These are phyloP conservation scores for Xerocomus brunneocitrinus DNA, from an alignment of 768 basidiomycete species.

Conservation along the genomic window DNA sequence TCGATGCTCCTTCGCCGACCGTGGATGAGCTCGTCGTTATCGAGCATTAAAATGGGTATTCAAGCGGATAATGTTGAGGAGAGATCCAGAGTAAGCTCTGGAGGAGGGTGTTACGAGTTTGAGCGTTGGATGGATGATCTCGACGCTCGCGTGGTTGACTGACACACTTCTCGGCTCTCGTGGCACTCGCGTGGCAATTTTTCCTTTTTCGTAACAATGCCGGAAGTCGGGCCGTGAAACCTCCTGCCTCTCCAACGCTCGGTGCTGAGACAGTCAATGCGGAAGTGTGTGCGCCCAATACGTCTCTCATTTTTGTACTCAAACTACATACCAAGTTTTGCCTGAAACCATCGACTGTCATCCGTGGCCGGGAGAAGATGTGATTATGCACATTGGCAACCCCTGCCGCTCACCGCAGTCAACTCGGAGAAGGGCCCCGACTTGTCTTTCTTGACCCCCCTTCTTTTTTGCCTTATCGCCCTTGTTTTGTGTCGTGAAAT, in stretches of 20 bases:
- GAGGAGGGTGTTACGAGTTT: conserved; percentile 8
- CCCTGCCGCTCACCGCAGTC: background rate
- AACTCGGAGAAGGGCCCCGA: background rate
- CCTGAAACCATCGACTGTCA: background rate
- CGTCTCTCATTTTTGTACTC: background rate
- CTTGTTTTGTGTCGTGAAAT: background rate
- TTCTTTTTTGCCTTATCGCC: background rate
- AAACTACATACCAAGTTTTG: background rate
- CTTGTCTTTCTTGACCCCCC: background rate
- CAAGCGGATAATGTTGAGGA: background rate
- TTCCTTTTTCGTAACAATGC: conserved; percentile 20
- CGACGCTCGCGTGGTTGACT: conserved; percentile 32
- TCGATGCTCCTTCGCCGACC: conserved; percentile 76
- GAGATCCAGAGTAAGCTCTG: background rate
- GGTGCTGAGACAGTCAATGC: background rate
- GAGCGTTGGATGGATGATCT: conserved; percentile 25
- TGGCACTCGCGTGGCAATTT: conserved; percentile 30
- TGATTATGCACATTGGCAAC: background rate
- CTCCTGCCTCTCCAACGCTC: background rate
- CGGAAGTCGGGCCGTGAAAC: conserved; percentile 6
- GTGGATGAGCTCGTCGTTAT: conserved; percentile 26
- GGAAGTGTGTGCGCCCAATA: background rate
- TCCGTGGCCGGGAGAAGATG: background rate
- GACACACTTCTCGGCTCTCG: conserved; percentile 35
- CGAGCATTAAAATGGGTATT: conserved; percentile 18